Evolutionary conservation across 2,329 filamentous ascomycete species (phyloP).

Genomic region (Polychaeton citri): DNA sequence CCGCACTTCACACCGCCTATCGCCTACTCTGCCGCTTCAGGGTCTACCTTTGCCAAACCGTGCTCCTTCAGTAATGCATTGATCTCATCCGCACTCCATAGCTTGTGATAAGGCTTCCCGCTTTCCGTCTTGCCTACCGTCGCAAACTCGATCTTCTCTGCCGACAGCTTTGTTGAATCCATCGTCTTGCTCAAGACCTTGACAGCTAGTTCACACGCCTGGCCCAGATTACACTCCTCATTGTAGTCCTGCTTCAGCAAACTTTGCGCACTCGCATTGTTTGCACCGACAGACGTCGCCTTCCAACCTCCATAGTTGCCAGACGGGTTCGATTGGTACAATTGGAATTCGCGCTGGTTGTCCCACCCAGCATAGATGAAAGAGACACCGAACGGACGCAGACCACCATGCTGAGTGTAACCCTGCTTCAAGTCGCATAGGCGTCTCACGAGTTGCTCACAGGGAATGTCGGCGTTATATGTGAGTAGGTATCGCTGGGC

Average conservation of each 20-base stretch:
- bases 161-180: constrained; percentile 97
- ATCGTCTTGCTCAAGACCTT: constrained; percentile 99
- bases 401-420: constrained; percentile 97
- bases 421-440: constrained; percentile 98
- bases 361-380: constrained; percentile 99
- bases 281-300: constrained; percentile 91
- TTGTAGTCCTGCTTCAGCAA: constrained; percentile 99
- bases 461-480: constrained; percentile 99
- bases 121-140: constrained; percentile 92
- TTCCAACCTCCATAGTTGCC: constrained; percentile 99
- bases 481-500: constrained; percentile 96
- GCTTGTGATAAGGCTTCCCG: constrained; percentile 93
- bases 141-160: constrained; percentile 98
- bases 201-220: constrained; percentile 92
- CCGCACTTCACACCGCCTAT: neutral
- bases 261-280: constrained; percentile 95
- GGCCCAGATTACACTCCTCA: constrained; percentile 90
- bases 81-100: constrained; percentile 96
- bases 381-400: constrained; percentile 93
- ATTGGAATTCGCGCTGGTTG: constrained; percentile 88
- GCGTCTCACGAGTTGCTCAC: constrained; percentile 92
- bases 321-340: constrained; percentile 97
- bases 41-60: constrained; percentile 68
- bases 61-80: constrained; percentile 89
- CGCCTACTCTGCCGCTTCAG: constrained; percentile 36